Evolutionary conservation across 257 asterid species (phyloP).

Genomic region (Solanum clarkiae): DNA sequence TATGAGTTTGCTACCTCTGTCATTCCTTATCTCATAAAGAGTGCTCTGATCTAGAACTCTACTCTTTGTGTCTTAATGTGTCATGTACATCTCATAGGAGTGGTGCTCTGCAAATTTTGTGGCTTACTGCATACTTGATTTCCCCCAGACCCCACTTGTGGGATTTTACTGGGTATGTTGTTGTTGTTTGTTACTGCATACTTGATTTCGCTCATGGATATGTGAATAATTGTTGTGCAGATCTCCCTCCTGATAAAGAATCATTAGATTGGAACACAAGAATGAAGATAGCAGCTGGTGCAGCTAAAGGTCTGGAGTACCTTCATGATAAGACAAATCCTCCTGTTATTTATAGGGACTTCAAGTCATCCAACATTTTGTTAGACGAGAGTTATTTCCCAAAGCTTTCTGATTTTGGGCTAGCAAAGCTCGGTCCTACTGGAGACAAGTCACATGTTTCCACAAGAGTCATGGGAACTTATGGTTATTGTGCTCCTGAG

Average conservation of each 20-base stretch:
- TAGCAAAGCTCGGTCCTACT: constrained; percentile 79
- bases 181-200: not conserved
- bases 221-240: constrained; percentile 17
- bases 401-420: constrained; percentile 78
- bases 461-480: constrained; percentile 85
- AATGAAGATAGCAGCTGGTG: constrained; percentile 22
- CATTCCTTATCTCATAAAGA: not conserved
- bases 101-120: not conserved
- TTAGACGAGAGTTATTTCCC: constrained; percentile 57
- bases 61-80: not conserved
- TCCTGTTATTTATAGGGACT: constrained; percentile 71
- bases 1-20: not conserved
- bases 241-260: constrained; percentile 23
- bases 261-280: constrained; percentile 45
- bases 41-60: not conserved
- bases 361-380: constrained; percentile 78
- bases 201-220: not conserved
- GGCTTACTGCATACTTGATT: not conserved
- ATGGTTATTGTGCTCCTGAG: constrained; percentile 5
- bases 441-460: constrained; percentile 78
- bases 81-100: not conserved
- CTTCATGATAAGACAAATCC: constrained; percentile 76
- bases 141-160: too few species aligned
- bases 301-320: constrained; percentile 79
- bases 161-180: too few species aligned